Base-by-base conservation (phyloP, 2,329 filamentous ascomycete genomes). In the Xylariales sp. region DNA sequence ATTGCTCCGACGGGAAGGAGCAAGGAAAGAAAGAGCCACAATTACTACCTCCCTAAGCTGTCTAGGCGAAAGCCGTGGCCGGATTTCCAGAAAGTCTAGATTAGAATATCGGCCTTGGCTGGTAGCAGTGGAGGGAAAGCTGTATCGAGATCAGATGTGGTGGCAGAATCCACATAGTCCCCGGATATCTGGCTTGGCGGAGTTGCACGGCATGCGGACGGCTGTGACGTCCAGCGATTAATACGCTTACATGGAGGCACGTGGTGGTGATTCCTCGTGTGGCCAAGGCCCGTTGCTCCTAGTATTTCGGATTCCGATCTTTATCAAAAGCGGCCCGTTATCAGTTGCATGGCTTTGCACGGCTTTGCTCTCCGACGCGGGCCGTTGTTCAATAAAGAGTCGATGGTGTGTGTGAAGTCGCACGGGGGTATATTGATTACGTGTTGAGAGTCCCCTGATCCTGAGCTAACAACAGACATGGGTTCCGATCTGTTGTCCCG, bases 291-390 rank as follows among this genome's bases (percentile, higher is more conserved):
- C 45, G 30, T 28, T n/a, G 54, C 30, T 59, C 64, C 64, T 59
- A 55, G 41, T 23, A 36, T 53, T 59, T 55, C 64, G 64, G 59
- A 58, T 53, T 67, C 64, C 61, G 61, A 39, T 3, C 43, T 43
- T 18, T 8, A 36, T n/a, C n/a, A n/a, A 46, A 5, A 16, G n/a
- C 5, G 18, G 6, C 46, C 46, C 46, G 14, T 49, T 23, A 30
- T 49, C 46, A 23, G 39, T 56, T 16, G 39, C 16, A 36, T 4
- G 23, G 50, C 32, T 36, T 9, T 23, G 50, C 12, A 18, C 32
- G 12, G 39, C 5, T 14, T 41, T 41, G 39, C 14, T 41, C 39
- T 41, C 14, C 9, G 3, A 14, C 39, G 10, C 36, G 14, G 39
- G 39, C 12, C 39, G 2, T 12, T 14, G 2, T 41, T 41, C 39